Base-by-base conservation (phyloP, 176 grass and related monocot genomes). In the Alloteropsis semialata region DNA sequence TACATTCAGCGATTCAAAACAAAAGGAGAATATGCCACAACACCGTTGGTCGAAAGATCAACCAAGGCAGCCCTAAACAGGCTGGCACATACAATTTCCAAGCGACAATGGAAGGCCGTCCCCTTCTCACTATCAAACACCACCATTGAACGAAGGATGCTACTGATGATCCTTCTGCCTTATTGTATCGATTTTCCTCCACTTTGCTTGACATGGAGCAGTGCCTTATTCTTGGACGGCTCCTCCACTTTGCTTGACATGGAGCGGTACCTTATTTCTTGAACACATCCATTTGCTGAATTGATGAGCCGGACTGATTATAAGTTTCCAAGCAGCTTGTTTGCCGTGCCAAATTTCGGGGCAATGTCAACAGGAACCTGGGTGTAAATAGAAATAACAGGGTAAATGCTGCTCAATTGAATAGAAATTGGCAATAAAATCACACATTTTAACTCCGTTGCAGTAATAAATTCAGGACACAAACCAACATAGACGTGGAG, bases 361-460 rank as follows among this genome's bases (percentile, higher is more conserved):
- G 85, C 60, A 34, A 97, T 90, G 68, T 97, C 94, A 80, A 97
- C 91, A 85, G 94, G 94, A 34, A 97, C 87, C 94, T 97, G 71
- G 6, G n/a, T n/a, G n/a, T n/a, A 79, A 86, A 84, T 49, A 39
- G 60, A 63, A 50, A 82, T 8, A 79, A 76, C 6, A 43, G 46
- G 65, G 5, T 24, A 24, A 25, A 18, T 0, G 1, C 41, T 49
- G 59, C 42, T n/a, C 5, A 14, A 25, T 30, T n/a, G 44, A 39
- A 62, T 38, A 82, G 19, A 76, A 75, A 22, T n/a, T 48, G 18
- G 38, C 0, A 50, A 75, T 25, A 82, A 15, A 2, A 2, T 16
- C 14, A 11, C 27, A 78, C 18, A 65, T 18, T 44, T 43, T 8
- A 49, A 78, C 10, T 78, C 57, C 3, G 42, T 34, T 34, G 46